These are phyloP conservation scores for Citrullus colocynthis DNA, from an alignment of 306 rosid species.

Conservation along the genomic window DNA sequence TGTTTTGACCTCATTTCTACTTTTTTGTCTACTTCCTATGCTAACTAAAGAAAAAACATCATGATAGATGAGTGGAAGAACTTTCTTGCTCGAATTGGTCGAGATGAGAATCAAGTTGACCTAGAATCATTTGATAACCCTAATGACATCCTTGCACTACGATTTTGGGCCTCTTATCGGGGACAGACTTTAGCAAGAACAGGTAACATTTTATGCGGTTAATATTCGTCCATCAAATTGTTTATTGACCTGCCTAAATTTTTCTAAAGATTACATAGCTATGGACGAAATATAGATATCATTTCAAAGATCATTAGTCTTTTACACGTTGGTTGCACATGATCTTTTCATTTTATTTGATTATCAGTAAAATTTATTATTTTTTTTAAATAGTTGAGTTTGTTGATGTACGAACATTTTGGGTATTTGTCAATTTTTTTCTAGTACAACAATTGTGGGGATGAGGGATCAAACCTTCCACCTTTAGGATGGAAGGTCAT, in stretches of 20 bases:
- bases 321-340: background rate
- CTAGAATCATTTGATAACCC: constrained; percentile 41
- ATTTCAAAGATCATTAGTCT: background rate
- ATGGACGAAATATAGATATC: background rate
- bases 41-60: background rate
- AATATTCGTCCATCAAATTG: background rate
- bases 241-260: background rate
- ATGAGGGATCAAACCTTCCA: too few species aligned
- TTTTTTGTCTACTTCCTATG: background rate
- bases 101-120: constrained; percentile 58
- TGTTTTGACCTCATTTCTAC: background rate
- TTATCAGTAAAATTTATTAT: too few species aligned
- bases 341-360: too few species aligned
- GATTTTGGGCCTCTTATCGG: constrained; percentile 93
- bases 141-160: constrained; percentile 71
- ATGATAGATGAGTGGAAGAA: constrained; percentile 85
- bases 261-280: background rate
- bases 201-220: constrained; percentile 31
- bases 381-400: too few species aligned
- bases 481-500: too few species aligned
- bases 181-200: constrained; percentile 97
- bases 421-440: too few species aligned
- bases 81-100: constrained; percentile 80
- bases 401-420: too few species aligned
- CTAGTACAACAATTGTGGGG: too few species aligned